Percentiles rank a stretch among this genome's conserved stretches.
These are phyloP conservation scores for Blastobotrys americana DNA, from an alignment of 805 yeast species.

Conservation along the genomic window DNA sequence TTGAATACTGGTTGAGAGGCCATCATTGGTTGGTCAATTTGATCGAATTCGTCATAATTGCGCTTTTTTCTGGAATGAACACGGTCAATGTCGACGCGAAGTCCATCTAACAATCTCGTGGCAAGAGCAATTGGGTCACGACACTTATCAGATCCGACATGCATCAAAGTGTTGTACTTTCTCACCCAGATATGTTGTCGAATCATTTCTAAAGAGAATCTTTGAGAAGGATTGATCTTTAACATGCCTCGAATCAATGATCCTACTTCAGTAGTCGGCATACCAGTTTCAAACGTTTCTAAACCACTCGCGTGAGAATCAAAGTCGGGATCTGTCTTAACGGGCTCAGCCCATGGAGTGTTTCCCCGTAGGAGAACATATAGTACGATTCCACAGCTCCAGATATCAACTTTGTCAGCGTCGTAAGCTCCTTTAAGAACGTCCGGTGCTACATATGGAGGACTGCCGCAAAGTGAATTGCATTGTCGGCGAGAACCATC, in stretches of 20 bases:
- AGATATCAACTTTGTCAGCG: slow-evolving; percentile 52
- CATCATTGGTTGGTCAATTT: slow-evolving; percentile 1
- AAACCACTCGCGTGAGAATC: neutral
- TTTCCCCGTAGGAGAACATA: slow-evolving; percentile 59
- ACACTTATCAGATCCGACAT: slow-evolving; percentile 42
- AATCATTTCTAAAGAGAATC: slow-evolving; percentile 39
- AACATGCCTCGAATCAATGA: slow-evolving; percentile 48
- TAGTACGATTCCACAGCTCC: slow-evolving; percentile 64
- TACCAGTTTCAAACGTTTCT: neutral
- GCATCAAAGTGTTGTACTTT: slow-evolving; percentile 37
- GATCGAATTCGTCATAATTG: slow-evolving; percentile 2
- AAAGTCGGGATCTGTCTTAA: slow-evolving; percentile 38
- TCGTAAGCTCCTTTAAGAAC: slow-evolving; percentile 46
- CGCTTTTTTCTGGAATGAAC: neutral
- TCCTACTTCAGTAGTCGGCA: slow-evolving; percentile 34
- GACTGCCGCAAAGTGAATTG: slow-evolving; percentile 54
- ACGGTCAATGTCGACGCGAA: slow-evolving; percentile 36
- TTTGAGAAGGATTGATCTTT: slow-evolving; percentile 40
- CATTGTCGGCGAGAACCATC: slow-evolving; percentile 35
- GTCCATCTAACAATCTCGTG: slow-evolving; percentile 42
- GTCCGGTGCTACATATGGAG: slow-evolving; percentile 78
- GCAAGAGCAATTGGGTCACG: slow-evolving; percentile 47
- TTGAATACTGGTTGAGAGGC: slow-evolving; percentile 10
- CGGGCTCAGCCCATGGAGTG: slow-evolving; percentile 70
- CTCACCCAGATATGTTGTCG: slow-evolving; percentile 51